Base-by-base conservation (phyloP, 169 alveolate species). In the Plasmodium gonderi region DNA sequence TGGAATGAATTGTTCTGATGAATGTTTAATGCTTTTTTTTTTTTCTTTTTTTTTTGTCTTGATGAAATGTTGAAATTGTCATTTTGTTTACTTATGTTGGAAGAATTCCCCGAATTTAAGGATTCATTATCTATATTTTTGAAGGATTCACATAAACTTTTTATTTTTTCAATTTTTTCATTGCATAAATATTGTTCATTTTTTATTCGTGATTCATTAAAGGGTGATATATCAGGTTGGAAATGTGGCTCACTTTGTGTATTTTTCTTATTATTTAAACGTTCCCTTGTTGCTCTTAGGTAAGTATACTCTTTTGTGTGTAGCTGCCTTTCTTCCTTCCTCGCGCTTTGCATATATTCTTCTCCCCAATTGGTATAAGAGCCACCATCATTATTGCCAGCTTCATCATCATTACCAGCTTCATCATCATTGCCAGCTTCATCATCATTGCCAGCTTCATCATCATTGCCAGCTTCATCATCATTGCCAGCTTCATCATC, bases 41-140 rank as follows among this genome's bases (percentile, higher is more conserved):
- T 60, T 17, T 60, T 60, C 8, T 60, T 60, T 60, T 60, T 60
- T 17, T 47, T 78, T 1, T 78, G 75, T 38, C 40, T 78, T 2
- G 72, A 47, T 38, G 60, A 65, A 38, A 65, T 0, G 20, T 75
- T n/a, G 17, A n/a, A n/a, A 9, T 60, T 60, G 6, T 31, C 44
- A 36, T 80, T 65, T 38, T 67, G 72, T 40, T 80, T 42, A 12
- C 29, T 36, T n/a, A 45, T 64, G 23, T 47, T 23, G n/a, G 17
- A 12, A n/a, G 51, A 47, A 40, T 83, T 74, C 33, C 20, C 76
- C 3, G 64, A 83, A 72, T 47, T 29, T 49, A 60, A 69, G 33
- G 64, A 44, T 23, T 83, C 85, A 72, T 83, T 83, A 54, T 83
- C 92, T 17, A 36, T 33, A 38, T 83, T 83, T 69, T 69, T 83